Conservation (phyloP, 345 rosid species). For the Aquilaria malaccensis region DNA sequence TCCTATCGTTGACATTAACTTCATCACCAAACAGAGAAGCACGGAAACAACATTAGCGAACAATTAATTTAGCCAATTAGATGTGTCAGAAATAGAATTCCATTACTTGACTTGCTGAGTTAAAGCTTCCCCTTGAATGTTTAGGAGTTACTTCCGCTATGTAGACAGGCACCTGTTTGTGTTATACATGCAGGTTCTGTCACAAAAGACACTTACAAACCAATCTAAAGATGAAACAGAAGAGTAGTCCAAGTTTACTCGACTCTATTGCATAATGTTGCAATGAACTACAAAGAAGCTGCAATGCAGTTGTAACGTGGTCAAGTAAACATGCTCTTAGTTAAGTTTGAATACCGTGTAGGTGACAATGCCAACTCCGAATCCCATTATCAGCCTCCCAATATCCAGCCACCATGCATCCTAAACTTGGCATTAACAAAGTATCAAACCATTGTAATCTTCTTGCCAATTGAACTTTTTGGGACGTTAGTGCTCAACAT, state of each 20-base stretch:
- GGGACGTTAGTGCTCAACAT: too few species aligned
- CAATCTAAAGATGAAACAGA: too few species aligned
- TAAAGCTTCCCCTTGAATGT: constrained; percentile 24
- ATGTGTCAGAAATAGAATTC: not conserved
- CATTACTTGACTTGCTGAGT: constrained; percentile 20
- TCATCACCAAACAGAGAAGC: not conserved
- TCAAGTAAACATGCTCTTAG: not conserved
- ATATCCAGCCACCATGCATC: constrained; percentile 29
- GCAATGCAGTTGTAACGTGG: not conserved
- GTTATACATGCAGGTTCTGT: not conserved
- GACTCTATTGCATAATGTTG: too few species aligned
- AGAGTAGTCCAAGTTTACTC: too few species aligned
- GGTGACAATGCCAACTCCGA: constrained; percentile 22
- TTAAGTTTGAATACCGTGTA: constrained; percentile 28
- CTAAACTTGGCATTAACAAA: constrained; percentile 15
- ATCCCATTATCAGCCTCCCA: constrained; percentile 31
- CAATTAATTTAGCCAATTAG: too few species aligned
- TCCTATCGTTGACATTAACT: constrained; percentile 25
- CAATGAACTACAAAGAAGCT: too few species aligned
- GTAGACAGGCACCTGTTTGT: constrained; percentile 31
- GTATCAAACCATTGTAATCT: not conserved
- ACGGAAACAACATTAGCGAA: not conserved
- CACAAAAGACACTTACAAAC: too few species aligned
- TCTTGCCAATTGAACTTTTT: too few species aligned
- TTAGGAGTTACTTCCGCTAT: constrained; percentile 40